Base-by-base conservation (phyloP, 306 rosid species). In the Alnus glutinosa region DNA sequence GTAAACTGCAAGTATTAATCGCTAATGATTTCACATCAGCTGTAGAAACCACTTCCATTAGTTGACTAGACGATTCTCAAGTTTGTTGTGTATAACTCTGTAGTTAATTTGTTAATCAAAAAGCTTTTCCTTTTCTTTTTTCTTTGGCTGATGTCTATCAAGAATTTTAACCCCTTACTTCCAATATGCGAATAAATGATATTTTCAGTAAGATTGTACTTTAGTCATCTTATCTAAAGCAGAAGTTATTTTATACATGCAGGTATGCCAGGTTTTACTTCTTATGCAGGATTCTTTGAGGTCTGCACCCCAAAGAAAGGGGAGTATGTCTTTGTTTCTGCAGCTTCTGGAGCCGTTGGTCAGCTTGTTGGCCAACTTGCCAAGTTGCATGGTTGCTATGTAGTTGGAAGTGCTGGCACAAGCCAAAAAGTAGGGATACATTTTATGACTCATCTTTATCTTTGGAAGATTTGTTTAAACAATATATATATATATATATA, bases 391-490 rank as follows among this genome's bases (percentile, higher is more conserved):
- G 94, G 89, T 42, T 90, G 92, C 57, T 88, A 90, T 83, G 94
- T 90, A 54, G 92, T 90, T 79, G 92, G 94, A 77, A 85, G 89
- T 77, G 89, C 88, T 11, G 88, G 90, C 23, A 86, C 86, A 49
- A 83, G 82, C 58, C 80, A 86, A 36, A 90, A 88, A 82, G 91
- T 87, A 77, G 4, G 32, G 28, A 23, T 3, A 16, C 8, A 32
- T 66, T 13, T 67, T 16, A 23, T 23, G 28, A 23, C 28, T 23
- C 28, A 37, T 67, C 16, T 8, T 28, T 54, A 10, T 76, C 9
- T 19, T 68, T 44, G 34, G 12, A 51, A 78, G 15, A 32, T 30
- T 11, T 11, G 37, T 10, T 36, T 8, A 9, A 63, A 48, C 47
- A 23, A 23, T 23, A 23, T 23, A 23, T 23, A 23, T 23, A 23